Evolutionary conservation across 2,329 filamentous ascomycete species (phyloP).

Genomic region (Colletotrichum theobromicola): DNA sequence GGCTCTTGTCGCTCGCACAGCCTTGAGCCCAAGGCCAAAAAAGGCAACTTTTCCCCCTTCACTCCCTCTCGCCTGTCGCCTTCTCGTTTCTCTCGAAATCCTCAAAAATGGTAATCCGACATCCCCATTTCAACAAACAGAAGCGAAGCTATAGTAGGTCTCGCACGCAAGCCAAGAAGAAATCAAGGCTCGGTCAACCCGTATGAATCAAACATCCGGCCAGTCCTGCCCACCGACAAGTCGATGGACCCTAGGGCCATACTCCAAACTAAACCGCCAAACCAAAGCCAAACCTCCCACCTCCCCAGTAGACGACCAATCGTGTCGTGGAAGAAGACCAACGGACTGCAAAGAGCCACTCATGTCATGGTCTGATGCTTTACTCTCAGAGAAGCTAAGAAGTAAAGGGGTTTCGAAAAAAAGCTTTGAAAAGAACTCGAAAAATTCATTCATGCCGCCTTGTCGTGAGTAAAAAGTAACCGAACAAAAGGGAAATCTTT

Average conservation of each 20-base stretch:
- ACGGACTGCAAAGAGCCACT: constrained; percentile 17
- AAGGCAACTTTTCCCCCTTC: not conserved
- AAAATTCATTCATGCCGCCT: constrained; percentile 22
- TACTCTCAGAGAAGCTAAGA: constrained; percentile 22
- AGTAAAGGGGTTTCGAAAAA: constrained; percentile 14
- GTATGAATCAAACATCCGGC: constrained; percentile 9
- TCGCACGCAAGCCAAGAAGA: constrained; percentile 18
- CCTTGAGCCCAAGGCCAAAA: not conserved
- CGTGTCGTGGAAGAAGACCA: constrained; percentile 7
- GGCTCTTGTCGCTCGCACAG: not conserved
- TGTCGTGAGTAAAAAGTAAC: constrained; percentile 21
- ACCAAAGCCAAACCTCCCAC: constrained; percentile 14
- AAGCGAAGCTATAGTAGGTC: constrained; percentile 16
- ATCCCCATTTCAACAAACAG: constrained; percentile 6
- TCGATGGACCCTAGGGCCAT: not conserved
- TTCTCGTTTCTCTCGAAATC: not conserved
- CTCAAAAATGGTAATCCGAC: constrained; percentile 12
- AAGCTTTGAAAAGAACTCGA: constrained; percentile 14
- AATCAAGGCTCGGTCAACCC: not conserved
- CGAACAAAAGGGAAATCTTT: constrained; percentile 22
- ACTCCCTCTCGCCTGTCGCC: not conserved
- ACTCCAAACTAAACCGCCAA: constrained; percentile 14
- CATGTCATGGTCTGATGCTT: constrained; percentile 2
- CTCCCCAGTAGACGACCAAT: not conserved
- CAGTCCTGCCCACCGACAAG: constrained; percentile 1